Base-by-base conservation (phyloP, 495 filamentous ascomycete genomes). In the Annulohypoxylon nitens region DNA sequence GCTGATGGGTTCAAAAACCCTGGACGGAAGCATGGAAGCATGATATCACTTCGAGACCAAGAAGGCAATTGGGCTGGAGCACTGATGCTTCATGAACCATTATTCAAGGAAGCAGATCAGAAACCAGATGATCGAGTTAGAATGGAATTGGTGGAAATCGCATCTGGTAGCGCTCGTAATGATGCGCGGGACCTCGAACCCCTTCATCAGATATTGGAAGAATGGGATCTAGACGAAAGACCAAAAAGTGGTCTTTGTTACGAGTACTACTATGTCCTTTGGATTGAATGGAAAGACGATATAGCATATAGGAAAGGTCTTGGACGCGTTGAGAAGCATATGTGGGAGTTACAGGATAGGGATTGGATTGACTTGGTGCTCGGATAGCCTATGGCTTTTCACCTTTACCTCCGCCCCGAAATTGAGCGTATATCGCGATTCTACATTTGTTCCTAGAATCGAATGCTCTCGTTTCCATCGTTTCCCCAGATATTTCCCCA, bases 241-340 rank as follows among this genome's bases (percentile, higher is more conserved):
- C 41, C 41, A 45, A 45, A 45, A 45, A n/a, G 14, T 16, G 41
- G 41, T 45, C 41, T n/a, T 7, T 16, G 16, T 16, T 45, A 45
- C 14, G 41, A 45, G 7, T 45, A 45, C 41, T 45, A 45, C 16
- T 53, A 53, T 53, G 48, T 53, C 5, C 25, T 53, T 25, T 53
- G 48, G 48, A 9, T 53, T 4, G 20, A 53, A 53, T 53, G 48
- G 48, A 53, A 6, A 23, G 48, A 53, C 3, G 48, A 10, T 0
- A 14, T 25, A 14, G 48, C 48, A 30, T 53, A 53, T 53, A 23
- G 48, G 48, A 53, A 53, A 30, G 50, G 50, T 30, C 23, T 30
- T 11, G 50, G 50, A 4, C 20, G 50, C 4, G 50, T 54, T 14
- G 4, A 26, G 10, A 33, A 23, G 8, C 10, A 10, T 14, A 6